Evolutionary conservation across 441 rosid species (phyloP).

Genomic region (Pelargonium citronellum): DNA sequence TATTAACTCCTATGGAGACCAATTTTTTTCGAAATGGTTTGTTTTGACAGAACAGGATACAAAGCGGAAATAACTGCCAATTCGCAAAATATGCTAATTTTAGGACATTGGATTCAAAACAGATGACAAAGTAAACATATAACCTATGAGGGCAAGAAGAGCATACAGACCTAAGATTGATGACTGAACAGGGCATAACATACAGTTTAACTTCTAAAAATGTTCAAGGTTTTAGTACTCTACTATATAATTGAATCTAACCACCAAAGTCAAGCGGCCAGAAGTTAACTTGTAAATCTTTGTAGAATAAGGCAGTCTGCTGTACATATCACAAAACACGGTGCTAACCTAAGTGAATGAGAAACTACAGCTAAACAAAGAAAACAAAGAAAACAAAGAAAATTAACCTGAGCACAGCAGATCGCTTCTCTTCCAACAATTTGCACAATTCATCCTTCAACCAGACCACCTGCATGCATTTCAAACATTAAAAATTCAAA

Average conservation of each 20-base stretch:
- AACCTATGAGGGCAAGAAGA: too few relatives aligned
- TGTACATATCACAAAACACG: slow-evolving; percentile 27
- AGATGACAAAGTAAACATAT: too few relatives aligned
- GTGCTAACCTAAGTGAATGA: slow-evolving; percentile 31
- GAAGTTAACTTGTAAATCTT: slow-evolving; percentile 6
- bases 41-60: not conserved
- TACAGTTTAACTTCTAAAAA: not conserved
- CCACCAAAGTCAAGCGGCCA: too few relatives aligned
- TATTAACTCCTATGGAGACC: not conserved
- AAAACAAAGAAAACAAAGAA: slow-evolving; percentile 44
- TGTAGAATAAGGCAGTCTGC: slow-evolving; percentile 24
- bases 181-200: not conserved
- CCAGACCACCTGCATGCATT: slow-evolving; percentile 68
- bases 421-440: slow-evolving; percentile 93
- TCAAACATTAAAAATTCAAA: slow-evolving; percentile 3
- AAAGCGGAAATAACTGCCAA: too few relatives aligned
- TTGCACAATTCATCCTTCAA: slow-evolving; percentile 91
- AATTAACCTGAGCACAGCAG: slow-evolving; percentile 73
- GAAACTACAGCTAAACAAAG: slow-evolving; percentile 29
- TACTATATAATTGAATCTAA: not conserved
- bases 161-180: too few relatives aligned
- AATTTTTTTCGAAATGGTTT: not conserved
- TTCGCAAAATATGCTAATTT: too few relatives aligned
- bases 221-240: not conserved
- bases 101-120: too few relatives aligned